phyloP scores from a whole-genome alignment of 2,329 filamentous ascomycete genomes.

The Pseudocercospora vitis region DNA sequence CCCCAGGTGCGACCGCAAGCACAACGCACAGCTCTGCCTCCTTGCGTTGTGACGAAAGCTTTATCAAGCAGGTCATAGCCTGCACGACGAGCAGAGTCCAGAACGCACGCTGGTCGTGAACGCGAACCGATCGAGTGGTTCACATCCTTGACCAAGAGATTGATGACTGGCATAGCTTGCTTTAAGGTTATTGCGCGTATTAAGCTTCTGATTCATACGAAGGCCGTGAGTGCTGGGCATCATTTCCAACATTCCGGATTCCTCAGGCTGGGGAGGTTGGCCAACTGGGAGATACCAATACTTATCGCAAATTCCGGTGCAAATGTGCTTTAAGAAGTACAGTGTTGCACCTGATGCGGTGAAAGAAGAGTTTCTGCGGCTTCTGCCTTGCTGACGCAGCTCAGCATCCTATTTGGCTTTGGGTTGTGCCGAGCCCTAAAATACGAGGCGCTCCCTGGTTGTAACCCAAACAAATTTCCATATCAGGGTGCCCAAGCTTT shows the following conservation, averaged over 20 bases:
- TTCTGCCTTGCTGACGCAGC: background rate
- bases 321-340: background rate
- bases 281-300: background rate
- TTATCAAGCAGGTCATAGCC: too few species aligned
- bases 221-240: background rate
- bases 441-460: background rate
- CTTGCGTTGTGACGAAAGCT: background rate
- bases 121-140: background rate
- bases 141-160: background rate
- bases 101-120: background rate
- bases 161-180: slow-evolving; percentile 5
- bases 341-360: background rate
- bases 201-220: background rate
- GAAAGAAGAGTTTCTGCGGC: background rate
- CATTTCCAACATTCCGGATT: background rate
- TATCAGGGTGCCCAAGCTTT: slow-evolving; percentile 1
- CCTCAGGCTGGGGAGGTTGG: background rate
- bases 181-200: slow-evolving; percentile 1
- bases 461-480: background rate
- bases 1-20: background rate
- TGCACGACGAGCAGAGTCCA: background rate
- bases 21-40: background rate
- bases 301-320: background rate
- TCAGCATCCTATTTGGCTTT: background rate
- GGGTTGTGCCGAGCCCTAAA: background rate